A percentile compares a stretch with the other conserved stretches of the same genome.
Evolutionary conservation across 2,329 filamentous ascomycete genomes (phyloP).

Genomic region (Neopestalotiopsis rosae): DNA sequence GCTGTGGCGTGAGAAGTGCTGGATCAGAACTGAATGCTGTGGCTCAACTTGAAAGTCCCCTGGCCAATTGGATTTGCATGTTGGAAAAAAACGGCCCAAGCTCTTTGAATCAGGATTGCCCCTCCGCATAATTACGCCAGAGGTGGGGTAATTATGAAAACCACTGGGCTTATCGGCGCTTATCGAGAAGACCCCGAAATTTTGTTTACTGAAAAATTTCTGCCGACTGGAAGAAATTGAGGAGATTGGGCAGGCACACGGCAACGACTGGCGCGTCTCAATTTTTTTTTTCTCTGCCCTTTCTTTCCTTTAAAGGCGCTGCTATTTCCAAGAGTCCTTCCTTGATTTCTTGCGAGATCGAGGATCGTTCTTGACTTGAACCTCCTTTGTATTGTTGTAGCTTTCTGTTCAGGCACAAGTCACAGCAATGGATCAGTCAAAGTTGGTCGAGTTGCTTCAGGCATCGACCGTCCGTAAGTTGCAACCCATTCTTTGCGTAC

Average conservation of each 20-base stretch:
- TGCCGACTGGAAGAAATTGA: constrained; percentile 12
- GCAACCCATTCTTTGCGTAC: constrained; percentile 31
- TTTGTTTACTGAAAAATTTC: constrained; percentile 17
- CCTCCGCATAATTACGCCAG: constrained; percentile 2
- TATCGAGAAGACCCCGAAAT: constrained; percentile 19
- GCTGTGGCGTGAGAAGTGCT: neutral
- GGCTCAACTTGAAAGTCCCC: neutral
- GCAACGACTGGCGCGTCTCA: constrained; percentile 1
- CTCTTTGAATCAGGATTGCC: neutral
- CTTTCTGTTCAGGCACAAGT: constrained; percentile 9
- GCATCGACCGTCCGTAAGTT: constrained; percentile 82
- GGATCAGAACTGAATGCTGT: neutral
- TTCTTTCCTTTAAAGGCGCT: neutral
- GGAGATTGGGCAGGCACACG: constrained; percentile 21
- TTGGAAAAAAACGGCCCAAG: neutral
- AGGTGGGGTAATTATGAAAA: constrained; percentile 12
- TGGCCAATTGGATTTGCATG: neutral
- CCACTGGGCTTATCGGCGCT: constrained; percentile 15
- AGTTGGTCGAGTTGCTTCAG: constrained; percentile 86
- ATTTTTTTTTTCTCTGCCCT: constrained; percentile 6
- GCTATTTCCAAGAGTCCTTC: neutral
- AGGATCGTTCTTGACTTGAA: constrained; percentile 10
- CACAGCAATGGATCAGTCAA: constrained; percentile 75
- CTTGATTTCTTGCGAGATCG: constrained; percentile 13
- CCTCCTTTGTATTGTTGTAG: constrained; percentile 15